Evolutionary conservation across 306 rosid species (phyloP).

Genomic region (barrel medic (Medicago truncatula)): DNA sequence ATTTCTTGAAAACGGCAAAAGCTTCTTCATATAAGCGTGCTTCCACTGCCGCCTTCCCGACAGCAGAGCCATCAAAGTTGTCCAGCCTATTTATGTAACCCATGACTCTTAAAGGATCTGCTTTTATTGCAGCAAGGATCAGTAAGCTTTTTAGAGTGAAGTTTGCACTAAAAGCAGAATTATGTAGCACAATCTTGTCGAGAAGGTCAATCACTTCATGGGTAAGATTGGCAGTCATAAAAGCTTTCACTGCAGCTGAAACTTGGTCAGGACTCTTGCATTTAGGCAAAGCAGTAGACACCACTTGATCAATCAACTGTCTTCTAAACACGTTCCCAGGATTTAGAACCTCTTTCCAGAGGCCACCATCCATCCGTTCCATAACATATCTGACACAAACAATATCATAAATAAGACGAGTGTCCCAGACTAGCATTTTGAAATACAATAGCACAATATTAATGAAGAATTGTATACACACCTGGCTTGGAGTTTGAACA

Average conservation of each 20-base stretch:
- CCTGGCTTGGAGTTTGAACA: constrained; percentile 97
- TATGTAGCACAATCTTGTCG: constrained; percentile 84
- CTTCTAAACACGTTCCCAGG: constrained; percentile 86
- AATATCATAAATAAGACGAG: constrained; percentile 38
- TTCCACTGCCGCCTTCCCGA: constrained; percentile 93
- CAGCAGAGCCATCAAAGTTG: constrained; percentile 91
- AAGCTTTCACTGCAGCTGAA: constrained; percentile 93
- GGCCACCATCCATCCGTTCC: constrained; percentile 91
- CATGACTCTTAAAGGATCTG: constrained; percentile 86
- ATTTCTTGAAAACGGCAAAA: constrained; percentile 83
- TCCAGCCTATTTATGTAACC: constrained; percentile 80
- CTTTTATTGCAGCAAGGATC: constrained; percentile 82
- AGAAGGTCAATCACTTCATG: constrained; percentile 90
- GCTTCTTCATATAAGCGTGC: constrained; percentile 90
- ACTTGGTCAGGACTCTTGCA: constrained; percentile 98
- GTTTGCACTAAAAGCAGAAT: constrained; percentile 86
- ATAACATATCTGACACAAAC: constrained; percentile 77
- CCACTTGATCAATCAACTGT: constrained; percentile 90
- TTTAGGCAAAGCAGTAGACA: constrained; percentile 93
- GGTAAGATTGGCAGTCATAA: constrained; percentile 85
- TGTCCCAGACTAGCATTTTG: neutral
- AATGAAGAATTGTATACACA: constrained; percentile 40
- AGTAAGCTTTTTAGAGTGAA: constrained; percentile 77
- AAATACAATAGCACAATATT: constrained; percentile 10
- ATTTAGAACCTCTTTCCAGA: constrained; percentile 82